Evolutionary conservation across 495 filamentous ascomycete genomes (phyloP).

Genomic region (Hyaloscypha hepaticicola): DNA sequence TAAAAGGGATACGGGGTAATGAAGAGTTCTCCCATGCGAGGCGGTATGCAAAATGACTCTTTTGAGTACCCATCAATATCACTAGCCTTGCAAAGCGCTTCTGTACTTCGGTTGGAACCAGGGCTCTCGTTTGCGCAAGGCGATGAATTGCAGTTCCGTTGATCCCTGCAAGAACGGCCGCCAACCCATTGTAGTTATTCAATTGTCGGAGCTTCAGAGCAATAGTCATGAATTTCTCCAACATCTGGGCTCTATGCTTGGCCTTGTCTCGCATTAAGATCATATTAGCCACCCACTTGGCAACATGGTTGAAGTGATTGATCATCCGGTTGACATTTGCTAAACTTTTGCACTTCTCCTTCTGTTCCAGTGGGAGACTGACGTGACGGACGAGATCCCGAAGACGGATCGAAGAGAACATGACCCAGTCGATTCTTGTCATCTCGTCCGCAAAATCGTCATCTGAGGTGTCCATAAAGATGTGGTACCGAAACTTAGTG

Average conservation of each 20-base stretch:
- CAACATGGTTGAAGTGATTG: conserved; percentile 92
- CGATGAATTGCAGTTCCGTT: conserved; percentile 85
- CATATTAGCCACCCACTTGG: conserved; percentile 87
- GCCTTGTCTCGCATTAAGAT: conserved; percentile 92
- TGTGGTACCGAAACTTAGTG: conserved; percentile 77
- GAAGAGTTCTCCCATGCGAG: conserved; percentile 95
- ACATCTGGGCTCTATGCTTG: conserved; percentile 83
- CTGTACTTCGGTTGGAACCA: conserved; percentile 66
- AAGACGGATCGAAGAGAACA: conserved; percentile 94
- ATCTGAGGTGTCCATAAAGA: conserved; percentile 76
- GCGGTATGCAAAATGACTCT: conserved; percentile 90
- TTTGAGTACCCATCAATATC: conserved; percentile 88
- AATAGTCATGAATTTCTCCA: conserved; percentile 93
- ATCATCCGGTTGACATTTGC: conserved; percentile 92
- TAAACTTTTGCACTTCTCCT: conserved; percentile 76
- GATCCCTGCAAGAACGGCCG: conserved; percentile 89
- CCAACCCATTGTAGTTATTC: conserved; percentile 96
- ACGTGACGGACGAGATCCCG: conserved; percentile 92
- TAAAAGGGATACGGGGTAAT: conserved; percentile 84
- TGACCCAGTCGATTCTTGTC: conserved; percentile 94
- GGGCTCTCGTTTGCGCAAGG: conserved; percentile 74
- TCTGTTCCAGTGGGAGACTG: conserved; percentile 65
- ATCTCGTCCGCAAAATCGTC: conserved; percentile 87
- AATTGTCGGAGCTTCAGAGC: conserved; percentile 80
- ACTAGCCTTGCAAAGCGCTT: conserved; percentile 86